Evolutionary conservation across 2,329 filamentous ascomycete species (phyloP).

Genomic region (Monascus ruber): DNA sequence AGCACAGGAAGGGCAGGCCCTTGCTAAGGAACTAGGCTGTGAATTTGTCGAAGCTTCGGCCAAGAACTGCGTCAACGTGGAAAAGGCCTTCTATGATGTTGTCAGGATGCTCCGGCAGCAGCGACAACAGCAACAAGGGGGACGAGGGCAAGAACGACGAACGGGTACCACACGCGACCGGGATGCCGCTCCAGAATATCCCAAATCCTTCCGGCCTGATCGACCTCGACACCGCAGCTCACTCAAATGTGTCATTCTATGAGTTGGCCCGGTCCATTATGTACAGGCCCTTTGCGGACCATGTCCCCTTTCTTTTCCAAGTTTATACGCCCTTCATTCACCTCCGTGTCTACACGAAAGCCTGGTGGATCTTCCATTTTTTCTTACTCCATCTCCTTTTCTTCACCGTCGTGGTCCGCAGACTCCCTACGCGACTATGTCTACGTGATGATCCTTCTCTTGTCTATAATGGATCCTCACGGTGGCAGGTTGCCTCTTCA

Average conservation of each 20-base stretch:
- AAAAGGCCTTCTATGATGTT: conserved; percentile 97
- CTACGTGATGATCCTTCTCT: too few relatives aligned
- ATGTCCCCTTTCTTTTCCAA: too few relatives aligned
- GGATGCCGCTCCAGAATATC: conserved; percentile 27
- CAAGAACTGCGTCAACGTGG: conserved; percentile 96
- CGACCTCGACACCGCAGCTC: conserved; percentile 26
- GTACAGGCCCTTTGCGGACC: too few relatives aligned
- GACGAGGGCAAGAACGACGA: conserved; percentile 25
- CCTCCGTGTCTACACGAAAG: too few relatives aligned
- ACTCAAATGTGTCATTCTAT: conserved; percentile 28
- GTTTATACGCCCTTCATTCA: too few relatives aligned
- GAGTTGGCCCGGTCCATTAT: conserved; percentile 5
- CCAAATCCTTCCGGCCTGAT: conserved; percentile 28
- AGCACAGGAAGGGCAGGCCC: conserved; percentile 84
- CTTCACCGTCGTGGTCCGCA: too few relatives aligned
- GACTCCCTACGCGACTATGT: too few relatives aligned
- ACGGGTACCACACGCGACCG: conserved; percentile 24
- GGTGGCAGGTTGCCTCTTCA: too few relatives aligned
- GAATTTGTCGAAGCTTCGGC: conserved; percentile 95
- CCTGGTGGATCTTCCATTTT: too few relatives aligned
- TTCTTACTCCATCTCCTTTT: too few relatives aligned
- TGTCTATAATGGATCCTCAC: too few relatives aligned
- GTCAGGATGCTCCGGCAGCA: conserved; percentile 81
- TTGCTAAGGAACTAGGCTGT: conserved; percentile 85
- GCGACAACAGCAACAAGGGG: conserved; percentile 44